Evolutionary conservation across 208 protist species (phyloP).

Genomic region (Leishmania turanica): DNA sequence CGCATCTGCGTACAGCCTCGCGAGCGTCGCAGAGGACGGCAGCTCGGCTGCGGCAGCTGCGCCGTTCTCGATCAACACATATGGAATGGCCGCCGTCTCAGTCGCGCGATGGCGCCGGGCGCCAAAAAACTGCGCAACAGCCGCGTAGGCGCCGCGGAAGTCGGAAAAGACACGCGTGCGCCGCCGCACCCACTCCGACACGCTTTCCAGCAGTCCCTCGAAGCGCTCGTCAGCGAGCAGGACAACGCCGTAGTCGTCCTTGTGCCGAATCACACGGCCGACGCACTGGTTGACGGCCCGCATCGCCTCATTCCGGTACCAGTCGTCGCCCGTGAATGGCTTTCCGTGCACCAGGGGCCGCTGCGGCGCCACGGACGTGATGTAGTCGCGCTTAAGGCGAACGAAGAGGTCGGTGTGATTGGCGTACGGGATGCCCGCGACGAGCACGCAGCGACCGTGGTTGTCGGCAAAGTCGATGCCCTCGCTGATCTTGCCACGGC

Average conservation of each 20-base stretch:
- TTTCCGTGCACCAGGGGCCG: slow-evolving; percentile 71
- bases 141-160: slow-evolving; percentile 72
- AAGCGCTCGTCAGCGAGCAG: slow-evolving; percentile 97
- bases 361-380: slow-evolving; percentile 59
- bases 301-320: slow-evolving; percentile 96
- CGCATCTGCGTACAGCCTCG: slow-evolving; percentile 36
- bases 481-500: slow-evolving; percentile 97
- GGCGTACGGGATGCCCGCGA: slow-evolving; percentile 95
- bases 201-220: slow-evolving; percentile 22
- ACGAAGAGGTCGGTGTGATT: slow-evolving; percentile 92
- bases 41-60: neutral
- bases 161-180: slow-evolving; percentile 45
- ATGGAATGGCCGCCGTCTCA: slow-evolving; percentile 29
- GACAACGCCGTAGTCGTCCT: slow-evolving; percentile 96
- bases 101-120: slow-evolving; percentile 14
- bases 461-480: slow-evolving; percentile 97
- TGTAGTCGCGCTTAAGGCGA: slow-evolving; percentile 80
- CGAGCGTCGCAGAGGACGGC: slow-evolving; percentile 36
- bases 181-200: slow-evolving; percentile 74
- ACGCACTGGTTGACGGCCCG: slow-evolving; percentile 98
- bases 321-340: slow-evolving; percentile 91
- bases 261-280: slow-evolving; percentile 97
- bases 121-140: slow-evolving; percentile 71
- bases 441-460: slow-evolving; percentile 94
- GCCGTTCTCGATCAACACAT: slow-evolving; percentile 4